phyloP scores from a whole-genome alignment of 345 rosid species.

The Clarkia xantiana region DNA sequence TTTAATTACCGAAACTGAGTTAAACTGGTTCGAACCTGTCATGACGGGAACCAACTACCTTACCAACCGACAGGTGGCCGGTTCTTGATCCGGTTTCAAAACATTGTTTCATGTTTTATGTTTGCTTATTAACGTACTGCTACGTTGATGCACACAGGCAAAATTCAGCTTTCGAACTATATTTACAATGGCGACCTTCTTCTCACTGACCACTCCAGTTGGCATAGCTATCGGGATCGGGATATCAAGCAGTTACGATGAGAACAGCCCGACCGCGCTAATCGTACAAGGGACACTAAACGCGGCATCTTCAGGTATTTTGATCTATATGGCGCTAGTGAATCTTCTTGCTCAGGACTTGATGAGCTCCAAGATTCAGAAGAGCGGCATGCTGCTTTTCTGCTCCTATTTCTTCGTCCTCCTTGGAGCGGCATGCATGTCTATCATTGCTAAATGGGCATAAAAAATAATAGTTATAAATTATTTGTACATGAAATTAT shows the following conservation, averaged over 20 bases:
- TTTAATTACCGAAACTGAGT: no score
- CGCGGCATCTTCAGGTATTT: constrained; percentile 58
- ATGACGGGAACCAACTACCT: no score
- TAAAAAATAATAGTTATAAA: no score
- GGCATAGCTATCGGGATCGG: constrained; percentile 59
- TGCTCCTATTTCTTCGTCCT: constrained; percentile 44
- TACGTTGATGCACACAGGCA: constrained; percentile 18
- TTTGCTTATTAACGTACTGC: neutral
- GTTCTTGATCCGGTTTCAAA: no score
- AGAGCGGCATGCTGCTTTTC: constrained; percentile 33
- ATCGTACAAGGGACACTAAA: constrained; percentile 48
- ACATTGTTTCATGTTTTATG: no score
- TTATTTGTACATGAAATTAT: no score
- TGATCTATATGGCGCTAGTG: constrained; percentile 75
- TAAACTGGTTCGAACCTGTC: no score
- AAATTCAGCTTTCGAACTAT: constrained; percentile 26
- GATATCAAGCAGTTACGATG: constrained; percentile 29
- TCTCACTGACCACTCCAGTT: constrained; percentile 48
- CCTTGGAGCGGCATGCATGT: constrained; percentile 50
- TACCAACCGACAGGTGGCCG: no score
- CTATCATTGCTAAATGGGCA: constrained; percentile 59
- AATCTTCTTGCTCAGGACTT: constrained; percentile 67
- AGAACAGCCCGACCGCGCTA: constrained; percentile 30
- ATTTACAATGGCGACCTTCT: constrained; percentile 55
- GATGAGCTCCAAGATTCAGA: constrained; percentile 42